Base-by-base conservation (phyloP, 2,329 filamentous ascomycete species). In the Ophiostoma sp. region DNA sequence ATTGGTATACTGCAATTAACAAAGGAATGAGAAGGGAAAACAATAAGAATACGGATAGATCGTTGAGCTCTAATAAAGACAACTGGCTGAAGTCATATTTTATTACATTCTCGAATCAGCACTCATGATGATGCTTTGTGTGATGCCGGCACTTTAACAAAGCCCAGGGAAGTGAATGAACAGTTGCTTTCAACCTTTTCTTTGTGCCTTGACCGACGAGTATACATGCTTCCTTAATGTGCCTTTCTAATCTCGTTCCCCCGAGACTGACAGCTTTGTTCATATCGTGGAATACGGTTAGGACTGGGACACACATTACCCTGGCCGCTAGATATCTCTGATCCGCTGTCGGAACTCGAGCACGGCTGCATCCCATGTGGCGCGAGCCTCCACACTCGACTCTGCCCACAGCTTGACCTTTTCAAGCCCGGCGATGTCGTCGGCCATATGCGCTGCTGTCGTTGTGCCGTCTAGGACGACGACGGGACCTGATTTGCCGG, bases 361-460 rank as follows among this genome's bases (percentile, higher is more conserved):
- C 27, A 70, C 64, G 11, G 71, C 70, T 4, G 49, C 67, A n/a
- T 41, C 66, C 71, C 71, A 72, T 0, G 55, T 40, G 4, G 36
- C 66, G 5, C 11, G n/a, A n/a, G 49, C 47, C 5, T 60, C 66
- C 1, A 40, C 47, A 8, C 63, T 64, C 64, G 64, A 42, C 55
- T 49, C 36, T 5, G 78, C 76, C 82, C 79, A 82, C 3, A 71
- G 69, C 2, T 77, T 78, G 47, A 85, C 75, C 66, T 72, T 75
- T 41, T 79, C 76, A 12, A 81, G 69, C 0, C 79, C 82, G 60
- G 79, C 77, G 36, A 85, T 71, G 68, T 85, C 83, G 38, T 78
- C 79, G 70, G 73, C 76, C 83, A 86, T 85, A 69, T 84, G 82
- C 41, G 65, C 73, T 72, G 78, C 76, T 75, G 78, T 42, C 76